These are phyloP conservation scores for Cryphonectria japonica DNA, from an alignment of 2,329 filamentous ascomycete genomes.

Conservation along the genomic window DNA sequence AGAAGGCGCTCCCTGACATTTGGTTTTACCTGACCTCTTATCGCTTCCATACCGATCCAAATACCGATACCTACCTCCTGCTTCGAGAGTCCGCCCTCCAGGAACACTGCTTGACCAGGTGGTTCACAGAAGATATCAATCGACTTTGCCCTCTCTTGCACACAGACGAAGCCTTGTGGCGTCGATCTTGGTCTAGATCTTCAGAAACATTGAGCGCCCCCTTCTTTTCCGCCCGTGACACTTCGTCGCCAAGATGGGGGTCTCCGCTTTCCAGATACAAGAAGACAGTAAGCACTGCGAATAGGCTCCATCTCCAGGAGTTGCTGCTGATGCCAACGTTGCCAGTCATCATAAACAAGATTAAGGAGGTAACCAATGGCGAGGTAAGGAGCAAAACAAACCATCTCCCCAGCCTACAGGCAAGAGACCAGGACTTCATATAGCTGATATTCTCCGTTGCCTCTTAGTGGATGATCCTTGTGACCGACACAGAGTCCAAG, in stretches of 20 bases:
- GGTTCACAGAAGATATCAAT: background rate
- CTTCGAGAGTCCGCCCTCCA: background rate
- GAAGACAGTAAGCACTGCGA: constrained; percentile 65
- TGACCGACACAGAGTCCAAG: constrained; percentile 82
- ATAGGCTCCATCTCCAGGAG: background rate
- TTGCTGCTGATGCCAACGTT: constrained; percentile 11
- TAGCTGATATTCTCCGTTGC: constrained; percentile 9
- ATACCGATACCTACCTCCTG: background rate
- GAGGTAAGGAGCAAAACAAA: constrained; percentile 63
- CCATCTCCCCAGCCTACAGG: constrained; percentile 12
- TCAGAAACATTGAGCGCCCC: constrained; percentile 17
- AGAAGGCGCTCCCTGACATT: background rate
- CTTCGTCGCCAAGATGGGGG: constrained; percentile 67
- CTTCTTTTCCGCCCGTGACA: constrained; percentile 22
- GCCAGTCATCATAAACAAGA: constrained; percentile 71
- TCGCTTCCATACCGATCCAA: background rate
- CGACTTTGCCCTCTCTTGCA: background rate
- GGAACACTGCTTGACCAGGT: background rate
- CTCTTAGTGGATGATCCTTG: constrained; percentile 89
- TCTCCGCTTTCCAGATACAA: constrained; percentile 85
- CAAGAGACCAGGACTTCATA: background rate
- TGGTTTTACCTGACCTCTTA: background rate
- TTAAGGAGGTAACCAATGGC: constrained; percentile 77
- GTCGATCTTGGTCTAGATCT: background rate
- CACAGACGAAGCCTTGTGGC: background rate